Evolutionary conservation across 371 early-diverging fungal species (phyloP).

Genomic region (Chytridium lagenaria): DNA sequence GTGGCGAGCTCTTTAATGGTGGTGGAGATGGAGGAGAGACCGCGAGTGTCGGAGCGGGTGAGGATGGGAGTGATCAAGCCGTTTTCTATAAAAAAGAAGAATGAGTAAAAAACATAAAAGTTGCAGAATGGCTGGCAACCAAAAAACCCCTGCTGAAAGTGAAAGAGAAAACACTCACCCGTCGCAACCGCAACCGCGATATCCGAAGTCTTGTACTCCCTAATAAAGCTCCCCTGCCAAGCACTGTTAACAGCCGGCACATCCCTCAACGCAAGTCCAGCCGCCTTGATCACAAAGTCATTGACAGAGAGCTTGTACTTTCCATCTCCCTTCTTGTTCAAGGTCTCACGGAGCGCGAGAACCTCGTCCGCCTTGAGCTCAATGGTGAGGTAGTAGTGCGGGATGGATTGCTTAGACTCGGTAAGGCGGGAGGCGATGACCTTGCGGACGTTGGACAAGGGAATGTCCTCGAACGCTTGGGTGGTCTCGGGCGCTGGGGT

Average conservation of each 20-base stretch:
- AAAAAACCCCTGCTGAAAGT: background rate
- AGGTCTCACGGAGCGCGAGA: conserved; percentile 82
- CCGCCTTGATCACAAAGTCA: conserved; percentile 97
- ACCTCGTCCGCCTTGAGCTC: conserved; percentile 90
- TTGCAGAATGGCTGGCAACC: background rate
- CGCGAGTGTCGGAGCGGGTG: conserved; percentile 80
- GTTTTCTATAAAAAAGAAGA: conserved; percentile 55
- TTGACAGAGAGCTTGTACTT: conserved; percentile 97
- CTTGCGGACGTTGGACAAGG: conserved; percentile 90
- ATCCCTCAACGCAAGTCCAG: conserved; percentile 86
- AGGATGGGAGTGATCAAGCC: conserved; percentile 98
- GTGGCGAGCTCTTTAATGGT: conserved; percentile 86
- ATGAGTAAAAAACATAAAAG: too few relatives aligned
- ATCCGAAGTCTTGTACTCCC: conserved; percentile 91
- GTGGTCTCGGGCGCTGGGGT: conserved; percentile 40
- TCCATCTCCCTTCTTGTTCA: conserved; percentile 86
- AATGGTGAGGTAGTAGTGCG: conserved; percentile 95
- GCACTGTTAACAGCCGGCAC: conserved; percentile 96
- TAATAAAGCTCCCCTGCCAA: conserved; percentile 93
- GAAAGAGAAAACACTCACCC: conserved; percentile 47
- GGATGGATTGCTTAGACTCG: conserved; percentile 76
- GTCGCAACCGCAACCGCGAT: conserved; percentile 96
- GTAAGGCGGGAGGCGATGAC: conserved; percentile 58
- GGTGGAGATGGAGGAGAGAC: conserved; percentile 84
- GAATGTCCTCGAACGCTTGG: conserved; percentile 75